Evolutionary conservation across 1,284 basidiomycete species (phyloP), one percentile per base, ranked within the genome.

Genomic region (Prillingera fragicola): DNA sequence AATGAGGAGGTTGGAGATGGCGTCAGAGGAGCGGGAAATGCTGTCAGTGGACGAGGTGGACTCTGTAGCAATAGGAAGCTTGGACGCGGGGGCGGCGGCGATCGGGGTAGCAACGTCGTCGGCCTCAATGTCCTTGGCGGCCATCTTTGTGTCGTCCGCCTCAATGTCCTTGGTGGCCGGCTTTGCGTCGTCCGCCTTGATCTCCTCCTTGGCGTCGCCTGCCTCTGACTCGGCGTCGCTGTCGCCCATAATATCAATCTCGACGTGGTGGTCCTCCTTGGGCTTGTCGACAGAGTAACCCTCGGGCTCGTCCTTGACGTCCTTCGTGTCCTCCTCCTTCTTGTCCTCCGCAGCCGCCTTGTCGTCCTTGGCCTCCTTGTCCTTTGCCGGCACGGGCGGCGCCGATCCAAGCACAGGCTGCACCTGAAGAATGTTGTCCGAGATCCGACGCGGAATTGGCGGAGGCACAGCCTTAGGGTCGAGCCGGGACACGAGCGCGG

Each of bases 1-100:
- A 3, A 64, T 49, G 24, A 68, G 50, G 40, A 71, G 65, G 43
- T 67, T 66, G 8, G 65, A 65, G 38, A 70, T 67, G 24, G 60
- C 28, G 36, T 70, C 56, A n/a, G 56, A 38, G 17, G 61, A 43
- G 15, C 43, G 28, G 8, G 31, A 18, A 22, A 47, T 29, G 33
- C 19, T 47, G 36, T 25, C 23, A 13, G 40, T 43, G 12, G 38
- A 27, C 10, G 26, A 14, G 2, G 38, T 33, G 17, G 32, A 33
- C 12, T 10, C 9, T 8, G 14, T 18, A 33, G 32, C 14, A n/a
- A 12, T n/a, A 9, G 12, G 12, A 15, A 33, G 32, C 6, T 18
- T 29, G 5, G 19, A 6, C 23, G 21, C n/a, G 35, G 32, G 28
- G 13, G 24, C 39, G 12, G 39, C 10, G 6, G 35, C 22, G 22